phyloP scores from a whole-genome alignment of 768 basidiomycete species.

The Candolleomyces efflorescens region DNA sequence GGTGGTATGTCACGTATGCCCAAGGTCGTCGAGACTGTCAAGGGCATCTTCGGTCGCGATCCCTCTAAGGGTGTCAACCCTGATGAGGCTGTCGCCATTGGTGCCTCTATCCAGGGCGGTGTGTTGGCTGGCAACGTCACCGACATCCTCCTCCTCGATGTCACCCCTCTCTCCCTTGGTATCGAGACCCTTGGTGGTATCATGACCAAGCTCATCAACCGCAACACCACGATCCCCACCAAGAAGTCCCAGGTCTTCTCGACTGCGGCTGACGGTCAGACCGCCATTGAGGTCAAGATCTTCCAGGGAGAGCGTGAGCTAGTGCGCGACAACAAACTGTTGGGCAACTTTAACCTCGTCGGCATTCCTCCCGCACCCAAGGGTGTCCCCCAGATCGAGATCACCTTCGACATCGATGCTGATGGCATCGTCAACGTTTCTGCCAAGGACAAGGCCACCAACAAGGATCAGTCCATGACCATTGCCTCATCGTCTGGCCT shows the following conservation, averaged over 20 bases:
- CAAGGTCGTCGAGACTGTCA: conserved; percentile 89
- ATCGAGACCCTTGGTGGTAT: conserved; percentile 98
- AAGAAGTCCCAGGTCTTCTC: conserved; percentile 99
- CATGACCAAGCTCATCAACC: conserved; percentile 97
- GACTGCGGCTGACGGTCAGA: conserved; percentile 97
- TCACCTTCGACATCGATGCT: conserved; percentile 96
- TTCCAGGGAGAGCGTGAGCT: conserved; percentile 99
- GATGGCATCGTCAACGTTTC: conserved; percentile 97
- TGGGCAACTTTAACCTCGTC: conserved; percentile 99
- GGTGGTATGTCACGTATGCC: conserved; percentile 99
- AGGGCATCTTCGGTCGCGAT: conserved; percentile 90
- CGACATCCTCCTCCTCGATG: conserved; percentile 91
- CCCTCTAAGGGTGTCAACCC: conserved; percentile 99
- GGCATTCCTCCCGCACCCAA: conserved; percentile 90
- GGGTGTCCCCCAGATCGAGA: conserved; percentile 82
- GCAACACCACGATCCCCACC: conserved; percentile 99
- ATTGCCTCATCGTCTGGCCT: conserved; percentile 97
- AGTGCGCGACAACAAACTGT: conserved; percentile 96
- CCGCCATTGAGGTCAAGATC: conserved; percentile 99
- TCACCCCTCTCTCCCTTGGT: conserved; percentile 95
- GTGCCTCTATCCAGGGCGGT: conserved; percentile 97
- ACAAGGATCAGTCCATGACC: conserved; percentile 93
- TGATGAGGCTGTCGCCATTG: conserved; percentile 98
- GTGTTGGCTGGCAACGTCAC: conserved; percentile 96
- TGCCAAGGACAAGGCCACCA: conserved; percentile 91